These are phyloP conservation scores for Massariosphaeria phaeospora DNA, from an alignment of 495 filamentous ascomycete genomes.

Conservation along the genomic window DNA sequence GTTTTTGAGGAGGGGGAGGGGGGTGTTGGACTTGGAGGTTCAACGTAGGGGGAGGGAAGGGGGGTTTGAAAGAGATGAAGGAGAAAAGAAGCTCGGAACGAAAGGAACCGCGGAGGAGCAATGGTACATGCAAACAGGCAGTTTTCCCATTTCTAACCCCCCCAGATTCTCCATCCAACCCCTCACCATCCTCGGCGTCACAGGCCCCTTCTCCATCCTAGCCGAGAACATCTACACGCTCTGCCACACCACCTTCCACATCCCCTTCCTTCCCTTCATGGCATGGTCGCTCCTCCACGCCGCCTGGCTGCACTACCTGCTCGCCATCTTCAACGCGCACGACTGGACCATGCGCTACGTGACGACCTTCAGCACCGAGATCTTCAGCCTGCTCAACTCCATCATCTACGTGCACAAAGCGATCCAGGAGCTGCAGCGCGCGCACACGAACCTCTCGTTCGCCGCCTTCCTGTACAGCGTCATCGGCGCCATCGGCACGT, in stretches of 20 bases:
- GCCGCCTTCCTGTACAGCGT: slow-evolving; percentile 67
- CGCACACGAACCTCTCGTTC: slow-evolving; percentile 54
- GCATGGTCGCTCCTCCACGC: slow-evolving; percentile 70
- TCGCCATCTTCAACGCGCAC: slow-evolving; percentile 68
- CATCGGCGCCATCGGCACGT: slow-evolving; percentile 65
- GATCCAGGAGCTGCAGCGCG: slow-evolving; percentile 61
- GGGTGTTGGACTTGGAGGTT: slow-evolving; percentile 62
- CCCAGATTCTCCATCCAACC: slow-evolving; percentile 61
- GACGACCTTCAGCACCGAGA: slow-evolving; percentile 65
- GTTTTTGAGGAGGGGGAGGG: slow-evolving; percentile 55
- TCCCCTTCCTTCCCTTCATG: slow-evolving; percentile 67
- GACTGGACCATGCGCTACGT: slow-evolving; percentile 77
- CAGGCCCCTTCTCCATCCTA: slow-evolving; percentile 68
- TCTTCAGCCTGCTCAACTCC: slow-evolving; percentile 66
- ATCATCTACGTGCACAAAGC: slow-evolving; percentile 76
- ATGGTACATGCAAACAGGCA: slow-evolving; percentile 14
- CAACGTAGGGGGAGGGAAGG: slow-evolving; percentile 51
- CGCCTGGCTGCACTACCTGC: slow-evolving; percentile 63
- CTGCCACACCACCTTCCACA: slow-evolving; percentile 56
- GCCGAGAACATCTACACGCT: slow-evolving; percentile 65
- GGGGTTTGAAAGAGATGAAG: background rate
- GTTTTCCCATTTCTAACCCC: background rate
- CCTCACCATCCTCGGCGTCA: slow-evolving; percentile 67
- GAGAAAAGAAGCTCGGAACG: too few relatives aligned
- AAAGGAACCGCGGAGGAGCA: too few relatives aligned